phyloP scores from a whole-genome alignment of 345 rosid genomes.

The Cardamine occulta region DNA sequence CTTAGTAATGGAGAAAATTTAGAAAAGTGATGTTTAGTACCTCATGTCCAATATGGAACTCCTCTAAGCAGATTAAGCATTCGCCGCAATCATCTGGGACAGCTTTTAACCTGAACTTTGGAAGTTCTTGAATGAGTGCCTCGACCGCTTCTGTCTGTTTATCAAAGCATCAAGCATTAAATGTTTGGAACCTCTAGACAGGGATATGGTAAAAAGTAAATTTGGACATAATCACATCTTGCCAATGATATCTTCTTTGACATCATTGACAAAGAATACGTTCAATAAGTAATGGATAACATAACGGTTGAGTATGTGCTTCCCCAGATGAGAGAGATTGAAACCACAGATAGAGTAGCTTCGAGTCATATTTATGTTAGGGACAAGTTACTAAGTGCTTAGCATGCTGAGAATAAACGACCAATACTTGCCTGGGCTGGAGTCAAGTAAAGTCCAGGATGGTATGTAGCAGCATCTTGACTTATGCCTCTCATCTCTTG shows the following conservation, averaged over 20 bases:
- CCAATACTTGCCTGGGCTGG: conserved; percentile 71
- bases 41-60: conserved; percentile 91
- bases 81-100: conserved; percentile 98
- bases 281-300: neutral
- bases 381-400: conserved; percentile 25
- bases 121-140: conserved; percentile 96
- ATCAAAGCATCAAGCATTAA: conserved; percentile 21
- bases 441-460: conserved; percentile 95
- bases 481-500: conserved; percentile 98
- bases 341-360: conserved; percentile 15
- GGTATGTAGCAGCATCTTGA: conserved; percentile 88
- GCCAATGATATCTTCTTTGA: conserved; percentile 8
- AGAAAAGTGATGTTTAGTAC: conserved; percentile 41
- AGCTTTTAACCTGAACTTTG: conserved; percentile 92
- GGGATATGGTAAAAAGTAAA: neutral
- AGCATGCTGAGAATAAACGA: conserved; percentile 13
- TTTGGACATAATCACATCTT: conserved; percentile 4
- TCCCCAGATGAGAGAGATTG: neutral
- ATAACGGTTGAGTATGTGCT: neutral
- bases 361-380: conserved; percentile 5
- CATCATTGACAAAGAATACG: conserved; percentile 25
- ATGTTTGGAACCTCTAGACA: conserved; percentile 10
- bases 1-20: neutral
- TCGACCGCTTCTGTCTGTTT: conserved; percentile 93
- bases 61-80: conserved; percentile 98